Conservation (phyloP, 1,139 yeast species). For the Diutina ranongensis region DNA sequence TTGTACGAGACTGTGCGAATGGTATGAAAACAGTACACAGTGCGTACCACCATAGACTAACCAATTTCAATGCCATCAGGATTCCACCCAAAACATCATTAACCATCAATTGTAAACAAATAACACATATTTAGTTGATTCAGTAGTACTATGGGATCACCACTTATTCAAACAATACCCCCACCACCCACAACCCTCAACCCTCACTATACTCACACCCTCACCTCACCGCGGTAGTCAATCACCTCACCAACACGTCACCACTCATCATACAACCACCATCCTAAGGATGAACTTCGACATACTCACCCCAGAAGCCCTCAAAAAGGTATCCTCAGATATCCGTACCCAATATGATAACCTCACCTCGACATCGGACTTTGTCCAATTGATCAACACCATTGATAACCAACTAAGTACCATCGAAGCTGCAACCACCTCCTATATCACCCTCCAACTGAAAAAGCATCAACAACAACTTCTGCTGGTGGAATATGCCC, state of each 20-base stretch:
- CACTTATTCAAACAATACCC: no score
- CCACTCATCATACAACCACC: neutral
- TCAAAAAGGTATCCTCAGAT: neutral
- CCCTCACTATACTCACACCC: no score
- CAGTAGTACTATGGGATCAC: no score
- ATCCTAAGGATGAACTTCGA: neutral
- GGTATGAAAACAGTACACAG: no score
- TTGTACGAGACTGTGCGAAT: no score
- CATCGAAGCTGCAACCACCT: neutral
- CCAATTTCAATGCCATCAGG: no score
- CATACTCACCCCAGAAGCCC: neutral
- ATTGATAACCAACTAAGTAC: constrained; percentile 19
- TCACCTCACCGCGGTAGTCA: no score
- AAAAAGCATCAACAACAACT: constrained; percentile 26
- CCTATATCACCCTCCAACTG: constrained; percentile 16
- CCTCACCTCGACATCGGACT: neutral
- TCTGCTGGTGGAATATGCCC: constrained; percentile 23
- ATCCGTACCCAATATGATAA: neutral
- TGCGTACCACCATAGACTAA: no score
- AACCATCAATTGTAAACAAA: no score
- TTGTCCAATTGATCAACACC: constrained; percentile 6
- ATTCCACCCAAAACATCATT: no score
- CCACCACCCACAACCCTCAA: no score
- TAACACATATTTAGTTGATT: no score
- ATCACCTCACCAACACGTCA: neutral